Evolutionary conservation across 768 basidiomycete genomes (phyloP), one percentile per base, ranked within the genome.

Genomic region (Collybiopsis luxurians): DNA sequence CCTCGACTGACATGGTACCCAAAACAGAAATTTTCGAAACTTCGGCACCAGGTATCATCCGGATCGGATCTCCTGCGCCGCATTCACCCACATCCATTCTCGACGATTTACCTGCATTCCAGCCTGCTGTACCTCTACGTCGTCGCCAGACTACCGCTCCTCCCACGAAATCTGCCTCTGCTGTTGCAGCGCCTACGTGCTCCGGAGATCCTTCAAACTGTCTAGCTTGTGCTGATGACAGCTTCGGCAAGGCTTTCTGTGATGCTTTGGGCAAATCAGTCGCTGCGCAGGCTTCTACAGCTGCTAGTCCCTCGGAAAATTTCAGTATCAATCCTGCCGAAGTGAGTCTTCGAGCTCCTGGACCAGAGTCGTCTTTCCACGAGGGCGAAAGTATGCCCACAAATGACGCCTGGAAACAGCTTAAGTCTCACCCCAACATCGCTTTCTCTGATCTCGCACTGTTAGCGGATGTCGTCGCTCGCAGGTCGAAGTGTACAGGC

Each of bases 201-300:
- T 89, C 92, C 17, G 93, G 93, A 12, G 91, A 95, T 65, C 93
- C 93, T 2, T 78, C 81, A 9, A 93, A 94, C 69, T 95, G 93
- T 66, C 69, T 82, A 52, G 93, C 92, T 3, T 95, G 93, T 66
- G 87, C 86, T 3, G 87, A 90, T 64, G 93, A 95, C 68, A 79
- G 80, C 21, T 95, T 95, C 61, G 92, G 92, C 10, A 87, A 59
- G 44, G 92, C 91, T 4, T 95, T 95, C 69, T 95, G 93, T 67
- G 78, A 78, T 38, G 90, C 89, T 21, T 82, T 95, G 42, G 80
- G 79, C 59, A 77, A 85, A 59, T 80, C 86, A 27, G 71, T 87
- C 15, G 77, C 84, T 52, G 71, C 75, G n/a, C 68, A 74, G 11
- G 61, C 74, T 2, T 76, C 78, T 21, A 90, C 87, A 65, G 69